phyloP scores from a whole-genome alignment of 1,284 basidiomycete species.

The Leccinum cinnamomeum region DNA sequence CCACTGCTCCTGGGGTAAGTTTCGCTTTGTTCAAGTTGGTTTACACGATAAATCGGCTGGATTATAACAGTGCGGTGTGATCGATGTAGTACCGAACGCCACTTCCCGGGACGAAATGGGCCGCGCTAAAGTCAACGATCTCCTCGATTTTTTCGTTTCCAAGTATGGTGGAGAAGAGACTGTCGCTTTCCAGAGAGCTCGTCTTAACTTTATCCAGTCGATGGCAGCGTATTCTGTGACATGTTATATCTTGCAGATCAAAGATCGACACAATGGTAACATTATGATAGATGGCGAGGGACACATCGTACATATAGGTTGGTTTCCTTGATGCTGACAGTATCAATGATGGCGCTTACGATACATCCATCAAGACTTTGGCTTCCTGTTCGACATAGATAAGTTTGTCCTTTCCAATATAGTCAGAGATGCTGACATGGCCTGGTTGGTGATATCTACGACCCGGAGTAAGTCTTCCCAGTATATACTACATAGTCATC shows the following conservation, averaged over 20 bases:
- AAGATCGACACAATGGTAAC: constrained; percentile 98
- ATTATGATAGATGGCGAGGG: constrained; percentile 99
- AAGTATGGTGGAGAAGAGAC: constrained; percentile 93
- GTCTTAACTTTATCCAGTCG: constrained; percentile 96
- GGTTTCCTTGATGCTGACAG: constrained; percentile 25
- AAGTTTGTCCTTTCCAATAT: constrained; percentile 43
- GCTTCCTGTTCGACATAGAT: constrained; percentile 99
- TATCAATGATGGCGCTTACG: constrained; percentile 7
- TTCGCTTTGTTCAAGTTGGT: constrained; percentile 2
- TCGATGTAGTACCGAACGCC: constrained; percentile 97
- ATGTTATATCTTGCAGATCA: constrained; percentile 97
- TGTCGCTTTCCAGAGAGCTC: constrained; percentile 88
- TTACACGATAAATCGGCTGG: constrained; percentile 1
- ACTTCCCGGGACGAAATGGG: constrained; percentile 99
- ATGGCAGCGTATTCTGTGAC: constrained; percentile 99
- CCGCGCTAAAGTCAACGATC: constrained; percentile 95
- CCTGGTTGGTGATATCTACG: constrained; percentile 38
- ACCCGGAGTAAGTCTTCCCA: constrained; percentile 57
- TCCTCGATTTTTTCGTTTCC: constrained; percentile 92
- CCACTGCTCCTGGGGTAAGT: constrained; percentile 89
- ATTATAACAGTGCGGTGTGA: constrained; percentile 82
- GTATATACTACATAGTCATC: neutral
- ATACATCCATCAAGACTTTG: constrained; percentile 72
- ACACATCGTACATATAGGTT: constrained; percentile 93
- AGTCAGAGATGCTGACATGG: constrained; percentile 26